Percentiles rank a stretch among this genome's conserved stretches.
Conservation (phyloP, 345 rosid species). For the Ceriops tagal region DNA sequence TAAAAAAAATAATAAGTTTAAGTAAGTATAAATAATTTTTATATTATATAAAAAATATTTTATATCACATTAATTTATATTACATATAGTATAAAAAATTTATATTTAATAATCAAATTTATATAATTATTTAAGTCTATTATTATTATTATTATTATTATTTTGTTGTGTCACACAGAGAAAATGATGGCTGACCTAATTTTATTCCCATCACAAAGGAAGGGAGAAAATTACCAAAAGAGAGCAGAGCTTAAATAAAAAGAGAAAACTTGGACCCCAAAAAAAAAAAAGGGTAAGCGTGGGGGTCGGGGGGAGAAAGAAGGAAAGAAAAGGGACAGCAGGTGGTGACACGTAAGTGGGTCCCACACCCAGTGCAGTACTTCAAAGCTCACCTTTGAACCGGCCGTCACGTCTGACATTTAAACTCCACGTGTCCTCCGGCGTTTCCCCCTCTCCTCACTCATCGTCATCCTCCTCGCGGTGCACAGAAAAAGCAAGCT, state of each 20-base stretch:
- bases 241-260: not conserved
- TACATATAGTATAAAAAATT: too few species aligned
- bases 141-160: too few species aligned
- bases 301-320: not conserved
- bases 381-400: not conserved
- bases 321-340: not conserved
- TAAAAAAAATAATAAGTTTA: too few species aligned
- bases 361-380: constrained; percentile 4
- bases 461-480: not conserved
- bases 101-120: too few species aligned
- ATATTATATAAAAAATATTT: too few species aligned
- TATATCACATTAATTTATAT: too few species aligned
- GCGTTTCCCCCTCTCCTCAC: not conserved
- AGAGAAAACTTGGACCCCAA: not conserved
- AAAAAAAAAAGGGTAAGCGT: not conserved
- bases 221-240: not conserved
- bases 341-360: not conserved
- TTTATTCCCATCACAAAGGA: not conserved
- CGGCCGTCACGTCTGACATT: not conserved
- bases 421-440: not conserved
- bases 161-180: too few species aligned
- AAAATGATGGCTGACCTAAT: not conserved
- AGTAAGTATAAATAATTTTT: too few species aligned
- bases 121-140: too few species aligned
- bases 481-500: not conserved